These are phyloP conservation scores for Oxytropis ochrocephala DNA, from an alignment of 306 rosid genomes.

Conservation along the genomic window DNA sequence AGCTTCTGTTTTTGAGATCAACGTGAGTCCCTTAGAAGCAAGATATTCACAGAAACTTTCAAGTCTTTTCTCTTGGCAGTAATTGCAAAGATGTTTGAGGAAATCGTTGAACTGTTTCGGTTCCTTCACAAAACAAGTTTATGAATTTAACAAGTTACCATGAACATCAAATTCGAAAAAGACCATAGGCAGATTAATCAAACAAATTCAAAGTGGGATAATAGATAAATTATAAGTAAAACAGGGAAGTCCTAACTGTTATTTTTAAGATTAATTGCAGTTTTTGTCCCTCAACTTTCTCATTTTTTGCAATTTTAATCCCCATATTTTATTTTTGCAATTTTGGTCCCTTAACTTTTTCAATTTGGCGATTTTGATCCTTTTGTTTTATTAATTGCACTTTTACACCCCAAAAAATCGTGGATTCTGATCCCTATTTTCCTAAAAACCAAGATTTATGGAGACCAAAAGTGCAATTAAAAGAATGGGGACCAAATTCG, in stretches of 20 bases:
- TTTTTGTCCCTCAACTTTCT: too few species aligned
- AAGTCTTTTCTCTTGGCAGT: slow-evolving; percentile 50
- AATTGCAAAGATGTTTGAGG: slow-evolving; percentile 46
- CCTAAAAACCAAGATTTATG: too few species aligned
- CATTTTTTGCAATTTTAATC: too few species aligned
- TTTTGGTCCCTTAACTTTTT: too few species aligned
- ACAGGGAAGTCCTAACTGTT: neutral
- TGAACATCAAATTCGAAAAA: slow-evolving; percentile 7
- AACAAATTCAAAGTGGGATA: neutral
- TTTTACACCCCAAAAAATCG: too few species aligned
- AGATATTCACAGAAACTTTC: slow-evolving; percentile 53
- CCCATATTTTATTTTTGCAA: too few species aligned
- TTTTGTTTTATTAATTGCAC: too few species aligned
- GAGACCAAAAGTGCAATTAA: too few species aligned
- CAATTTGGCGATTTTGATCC: too few species aligned
- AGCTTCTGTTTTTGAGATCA: slow-evolving; percentile 76
- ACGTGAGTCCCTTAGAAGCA: slow-evolving; percentile 47
- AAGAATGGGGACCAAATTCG: too few species aligned
- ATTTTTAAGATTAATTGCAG: neutral
- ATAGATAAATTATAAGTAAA: neutral
- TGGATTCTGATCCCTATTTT: too few species aligned
- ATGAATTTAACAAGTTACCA: neutral
- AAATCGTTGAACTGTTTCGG: slow-evolving; percentile 83
- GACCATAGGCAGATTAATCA: neutral
- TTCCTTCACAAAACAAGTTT: slow-evolving; percentile 45